Percentiles rank a stretch among this genome's conserved stretches.
Conservation (phyloP, 192 early-diverging fungal genomes). For the Linnemannia schmuckeri region DNA sequence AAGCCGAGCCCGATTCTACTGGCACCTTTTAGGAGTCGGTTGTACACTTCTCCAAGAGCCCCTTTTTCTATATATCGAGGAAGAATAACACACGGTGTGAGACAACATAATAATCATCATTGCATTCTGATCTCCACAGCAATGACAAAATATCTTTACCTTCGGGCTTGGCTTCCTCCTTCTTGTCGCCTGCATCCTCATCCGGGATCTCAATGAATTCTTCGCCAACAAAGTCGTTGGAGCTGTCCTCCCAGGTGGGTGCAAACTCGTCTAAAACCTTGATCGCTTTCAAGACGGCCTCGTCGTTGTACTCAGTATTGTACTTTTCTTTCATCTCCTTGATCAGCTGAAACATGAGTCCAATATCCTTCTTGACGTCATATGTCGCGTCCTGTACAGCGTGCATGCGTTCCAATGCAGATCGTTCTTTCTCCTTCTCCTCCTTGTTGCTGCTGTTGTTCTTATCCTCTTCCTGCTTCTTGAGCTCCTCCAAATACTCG, state of each 20-base stretch:
- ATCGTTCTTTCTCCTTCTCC: conserved; percentile 6
- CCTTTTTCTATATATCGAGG: background rate
- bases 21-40: background rate
- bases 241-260: conserved; percentile 30
- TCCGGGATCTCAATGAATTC: conserved; percentile 24
- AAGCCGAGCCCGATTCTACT: conserved; percentile 25
- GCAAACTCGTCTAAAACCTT: conserved; percentile 24
- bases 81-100: background rate
- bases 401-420: conserved; percentile 16
- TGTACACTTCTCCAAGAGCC: background rate
- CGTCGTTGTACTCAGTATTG: conserved; percentile 50
- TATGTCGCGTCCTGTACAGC: conserved; percentile 15
- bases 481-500: conserved; percentile 67
- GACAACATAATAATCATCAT: background rate
- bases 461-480: conserved; percentile 26
- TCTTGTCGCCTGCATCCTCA: conserved; percentile 1
- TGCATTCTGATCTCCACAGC: no score
- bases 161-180: background rate
- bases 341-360: conserved; percentile 30
- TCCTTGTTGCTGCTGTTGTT: conserved; percentile 9
- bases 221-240: conserved; percentile 44
- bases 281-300: conserved; percentile 41
- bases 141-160: background rate
- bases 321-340: conserved; percentile 45
- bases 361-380: conserved; percentile 39